Percentiles rank a stretch among this genome's conserved stretches.
Conservation (phyloP, 192 early-diverging fungal species). For the Coemansia sp. region DNA sequence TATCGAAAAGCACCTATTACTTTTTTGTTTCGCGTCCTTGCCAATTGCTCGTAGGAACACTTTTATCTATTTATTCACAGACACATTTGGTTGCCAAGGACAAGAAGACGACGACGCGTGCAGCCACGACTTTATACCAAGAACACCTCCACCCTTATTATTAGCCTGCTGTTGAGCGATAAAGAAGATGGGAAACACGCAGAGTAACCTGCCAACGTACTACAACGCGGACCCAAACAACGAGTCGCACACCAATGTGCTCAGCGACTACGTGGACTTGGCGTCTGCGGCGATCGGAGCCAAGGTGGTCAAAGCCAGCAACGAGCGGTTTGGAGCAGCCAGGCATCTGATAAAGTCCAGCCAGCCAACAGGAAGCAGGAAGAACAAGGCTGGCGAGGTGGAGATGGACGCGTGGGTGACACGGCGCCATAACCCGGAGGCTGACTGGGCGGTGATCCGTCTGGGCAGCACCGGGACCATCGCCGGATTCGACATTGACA, state of each 20-base stretch:
- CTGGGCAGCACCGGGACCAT: slow-evolving; percentile 82
- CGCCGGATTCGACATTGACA: slow-evolving; percentile 85
- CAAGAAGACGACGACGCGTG: not conserved
- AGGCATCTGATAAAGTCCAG: slow-evolving; percentile 68
- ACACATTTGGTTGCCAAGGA: not conserved
- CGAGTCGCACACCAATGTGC: slow-evolving; percentile 41
- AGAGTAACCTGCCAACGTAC: slow-evolving; percentile 52
- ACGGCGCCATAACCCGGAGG: slow-evolving; percentile 79
- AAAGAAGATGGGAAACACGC: slow-evolving; percentile 47
- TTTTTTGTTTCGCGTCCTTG: not conserved
- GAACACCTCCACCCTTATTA: not conserved
- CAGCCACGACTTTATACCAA: not conserved
- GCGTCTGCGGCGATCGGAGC: slow-evolving; percentile 69
- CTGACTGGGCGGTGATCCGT: slow-evolving; percentile 86
- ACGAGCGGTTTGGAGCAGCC: slow-evolving; percentile 88
- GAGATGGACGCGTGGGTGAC: slow-evolving; percentile 87
- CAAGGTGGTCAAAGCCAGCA: slow-evolving; percentile 72
- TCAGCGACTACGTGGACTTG: slow-evolving; percentile 60
- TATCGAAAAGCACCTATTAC: not conserved
- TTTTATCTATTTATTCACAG: not conserved
- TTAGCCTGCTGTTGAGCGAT: not conserved
- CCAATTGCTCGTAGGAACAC: not conserved
- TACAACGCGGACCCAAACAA: slow-evolving; percentile 56
- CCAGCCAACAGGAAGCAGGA: slow-evolving; percentile 7
- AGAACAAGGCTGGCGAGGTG: not conserved